phyloP scores from a whole-genome alignment of 2,329 filamentous ascomycete genomes.

The Hyphodiscus sp. region DNA sequence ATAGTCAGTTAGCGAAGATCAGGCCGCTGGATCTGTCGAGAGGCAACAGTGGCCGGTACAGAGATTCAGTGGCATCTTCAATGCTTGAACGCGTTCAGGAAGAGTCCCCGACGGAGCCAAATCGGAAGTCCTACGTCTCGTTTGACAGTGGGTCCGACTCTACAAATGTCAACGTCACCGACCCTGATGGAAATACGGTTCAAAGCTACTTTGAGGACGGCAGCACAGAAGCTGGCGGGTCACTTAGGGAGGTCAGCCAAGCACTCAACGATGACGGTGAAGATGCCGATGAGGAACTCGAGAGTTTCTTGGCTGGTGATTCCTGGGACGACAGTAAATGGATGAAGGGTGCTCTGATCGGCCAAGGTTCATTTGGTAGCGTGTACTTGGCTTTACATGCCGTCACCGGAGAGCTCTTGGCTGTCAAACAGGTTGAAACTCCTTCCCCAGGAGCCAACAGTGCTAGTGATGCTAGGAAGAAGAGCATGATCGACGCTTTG shows the following conservation, averaged over 20 bases:
- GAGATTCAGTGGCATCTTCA: conserved; percentile 84
- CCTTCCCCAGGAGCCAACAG: conserved; percentile 72
- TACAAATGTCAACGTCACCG: conserved; percentile 64
- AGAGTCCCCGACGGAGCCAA: conserved; percentile 75
- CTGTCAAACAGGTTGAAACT: conserved; percentile 95
- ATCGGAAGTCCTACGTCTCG: conserved; percentile 93
- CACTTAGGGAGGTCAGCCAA: conserved; percentile 76
- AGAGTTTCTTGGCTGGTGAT: conserved; percentile 84
- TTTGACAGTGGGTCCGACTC: conserved; percentile 67
- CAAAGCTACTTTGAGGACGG: conserved; percentile 83
- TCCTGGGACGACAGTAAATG: conserved; percentile 97
- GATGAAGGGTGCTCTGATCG: conserved; percentile 98
- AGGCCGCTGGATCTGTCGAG: conserved; percentile 38
- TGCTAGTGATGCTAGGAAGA: conserved; percentile 83
- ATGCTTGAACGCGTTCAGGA: conserved; percentile 86
- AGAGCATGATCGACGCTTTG: conserved; percentile 94
- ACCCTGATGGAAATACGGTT: conserved; percentile 65
- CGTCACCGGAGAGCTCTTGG: conserved; percentile 93
- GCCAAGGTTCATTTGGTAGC: conserved; percentile 91
- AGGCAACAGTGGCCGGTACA: conserved; percentile 48
- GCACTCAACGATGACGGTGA: conserved; percentile 87
- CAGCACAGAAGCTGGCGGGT: conserved; percentile 64
- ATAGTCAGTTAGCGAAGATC: conserved; percentile 46
- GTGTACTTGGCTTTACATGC: conserved; percentile 94
- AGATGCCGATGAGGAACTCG: conserved; percentile 81